Percentiles rank a stretch among this genome's conserved stretches.
phyloP scores from a whole-genome alignment of 495 filamentous ascomycete species.

The Filosporella fistucella region DNA sequence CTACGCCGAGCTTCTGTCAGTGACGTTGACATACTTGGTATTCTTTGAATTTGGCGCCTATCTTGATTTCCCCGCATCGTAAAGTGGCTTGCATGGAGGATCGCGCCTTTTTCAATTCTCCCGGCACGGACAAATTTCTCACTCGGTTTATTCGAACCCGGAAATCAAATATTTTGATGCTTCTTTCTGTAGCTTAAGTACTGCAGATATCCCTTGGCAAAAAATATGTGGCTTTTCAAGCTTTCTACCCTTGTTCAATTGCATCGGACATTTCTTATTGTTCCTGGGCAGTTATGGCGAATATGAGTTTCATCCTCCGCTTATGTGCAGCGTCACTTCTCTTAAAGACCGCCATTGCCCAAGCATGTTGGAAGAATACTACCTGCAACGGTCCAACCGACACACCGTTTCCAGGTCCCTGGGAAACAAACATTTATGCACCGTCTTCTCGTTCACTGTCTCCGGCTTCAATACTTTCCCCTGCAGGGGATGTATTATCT shows the following conservation, averaged over 20 bases:
- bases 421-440: conserved; percentile 58
- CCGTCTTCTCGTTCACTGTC: conserved; percentile 48
- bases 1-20: neutral
- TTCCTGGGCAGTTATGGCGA: too few relatives aligned
- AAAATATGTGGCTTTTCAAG: too few relatives aligned
- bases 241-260: too few relatives aligned
- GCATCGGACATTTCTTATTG: too few relatives aligned
- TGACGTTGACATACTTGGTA: neutral
- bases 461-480: conserved; percentile 40
- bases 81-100: neutral
- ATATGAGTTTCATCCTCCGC: too few relatives aligned
- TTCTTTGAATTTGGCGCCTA: neutral
- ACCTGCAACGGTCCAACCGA: conserved; percentile 15
- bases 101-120: neutral
- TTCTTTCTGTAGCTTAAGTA: too few relatives aligned
- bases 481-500: conserved; percentile 29
- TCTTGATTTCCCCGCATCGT: conserved; percentile 2
- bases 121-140: conserved; percentile 7
- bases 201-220: too few relatives aligned
- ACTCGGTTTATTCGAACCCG: conserved; percentile 5
- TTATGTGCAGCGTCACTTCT: too few relatives aligned
- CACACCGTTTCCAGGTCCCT: conserved; percentile 50
- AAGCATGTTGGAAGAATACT: conserved; percentile 15
- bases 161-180: neutral
- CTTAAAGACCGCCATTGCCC: too few relatives aligned